These are phyloP conservation scores for Nemophila menziesii DNA, from an alignment of 257 asterid species.

Conservation along the genomic window DNA sequence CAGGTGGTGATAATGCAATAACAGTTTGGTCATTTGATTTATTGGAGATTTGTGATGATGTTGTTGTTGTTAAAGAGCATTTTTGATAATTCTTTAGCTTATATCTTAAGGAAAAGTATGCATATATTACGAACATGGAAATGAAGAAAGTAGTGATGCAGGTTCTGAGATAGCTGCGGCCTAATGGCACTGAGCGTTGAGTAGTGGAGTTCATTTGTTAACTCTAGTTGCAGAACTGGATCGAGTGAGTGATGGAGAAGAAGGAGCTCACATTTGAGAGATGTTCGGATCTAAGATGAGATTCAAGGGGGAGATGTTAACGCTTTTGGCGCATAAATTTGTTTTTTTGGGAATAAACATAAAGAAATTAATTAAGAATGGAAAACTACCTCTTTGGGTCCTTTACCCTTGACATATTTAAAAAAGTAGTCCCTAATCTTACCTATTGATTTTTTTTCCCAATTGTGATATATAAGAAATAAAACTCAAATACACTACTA, in stretches of 20 bases:
- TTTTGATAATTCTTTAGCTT: slow-evolving; percentile 23
- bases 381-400: too few relatives aligned
- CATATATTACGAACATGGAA: slow-evolving; percentile 26
- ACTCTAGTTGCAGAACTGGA: slow-evolving; percentile 5
- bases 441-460: too few relatives aligned
- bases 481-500: too few relatives aligned
- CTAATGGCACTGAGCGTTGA: slow-evolving; percentile 21
- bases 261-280: slow-evolving; percentile 17
- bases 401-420: too few relatives aligned
- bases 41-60: slow-evolving; percentile 8
- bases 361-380: too few relatives aligned
- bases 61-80: slow-evolving; percentile 10
- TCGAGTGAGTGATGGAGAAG: slow-evolving; percentile 18
- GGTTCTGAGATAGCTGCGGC: slow-evolving; percentile 25
- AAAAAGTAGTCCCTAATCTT: too few relatives aligned
- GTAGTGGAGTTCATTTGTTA: slow-evolving; percentile 21
- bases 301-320: not conserved
- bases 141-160: slow-evolving; percentile 31
- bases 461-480: too few relatives aligned
- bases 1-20: too few relatives aligned
- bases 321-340: slow-evolving; percentile 11
- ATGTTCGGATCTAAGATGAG: slow-evolving; percentile 32
- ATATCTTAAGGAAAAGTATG: slow-evolving; percentile 37
- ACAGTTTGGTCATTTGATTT: slow-evolving; percentile 9
- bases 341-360: too few relatives aligned